Evolutionary conservation across 2,329 filamentous ascomycete genomes (phyloP).

Genomic region (Westerdykella aurantiaca): DNA sequence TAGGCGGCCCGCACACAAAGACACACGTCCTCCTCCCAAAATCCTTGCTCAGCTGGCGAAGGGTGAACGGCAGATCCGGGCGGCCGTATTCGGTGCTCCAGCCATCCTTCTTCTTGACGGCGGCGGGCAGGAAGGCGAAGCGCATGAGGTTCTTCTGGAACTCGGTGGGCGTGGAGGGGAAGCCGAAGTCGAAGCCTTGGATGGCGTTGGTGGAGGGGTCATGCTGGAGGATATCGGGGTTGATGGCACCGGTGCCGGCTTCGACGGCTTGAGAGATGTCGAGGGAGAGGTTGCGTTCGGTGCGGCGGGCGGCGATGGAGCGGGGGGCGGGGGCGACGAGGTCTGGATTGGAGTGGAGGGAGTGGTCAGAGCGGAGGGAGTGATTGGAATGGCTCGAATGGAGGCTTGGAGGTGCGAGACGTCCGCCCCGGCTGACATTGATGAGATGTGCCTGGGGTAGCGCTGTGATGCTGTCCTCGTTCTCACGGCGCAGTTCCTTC

Average conservation of each 20-base stretch:
- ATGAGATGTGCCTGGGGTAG: conserved; percentile 56
- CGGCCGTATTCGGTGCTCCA: conserved; percentile 92
- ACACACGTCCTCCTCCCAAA: conserved; percentile 79
- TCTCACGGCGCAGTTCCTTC: conserved; percentile 70
- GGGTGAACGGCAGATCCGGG: conserved; percentile 80
- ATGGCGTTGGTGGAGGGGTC: conserved; percentile 8
- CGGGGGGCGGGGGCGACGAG: conserved; percentile 21
- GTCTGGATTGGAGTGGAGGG: conserved; percentile 22
- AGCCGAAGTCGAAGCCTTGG: conserved; percentile 53
- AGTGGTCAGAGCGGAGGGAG: conserved; percentile 15
- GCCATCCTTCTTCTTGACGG: conserved; percentile 55
- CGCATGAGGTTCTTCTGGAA: conserved; percentile 88
- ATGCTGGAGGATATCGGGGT: conserved; percentile 40
- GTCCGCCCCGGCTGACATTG: conserved; percentile 28
- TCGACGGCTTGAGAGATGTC: conserved; percentile 39
- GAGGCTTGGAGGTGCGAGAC: conserved; percentile 41
- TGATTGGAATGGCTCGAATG: conserved; percentile 4
- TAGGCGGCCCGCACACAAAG: conserved; percentile 84
- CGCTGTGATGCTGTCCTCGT: conserved; percentile 78
- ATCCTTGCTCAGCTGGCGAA: conserved; percentile 75
- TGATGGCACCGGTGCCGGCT: conserved; percentile 31
- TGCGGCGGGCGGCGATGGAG: conserved; percentile 38
- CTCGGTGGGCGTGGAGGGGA: conserved; percentile 75
- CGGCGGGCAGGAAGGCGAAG: conserved; percentile 68
- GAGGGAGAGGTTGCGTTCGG: conserved; percentile 39